These are phyloP conservation scores for Xerocomus spinulosus DNA, from an alignment of 768 basidiomycete species.

Conservation along the genomic window DNA sequence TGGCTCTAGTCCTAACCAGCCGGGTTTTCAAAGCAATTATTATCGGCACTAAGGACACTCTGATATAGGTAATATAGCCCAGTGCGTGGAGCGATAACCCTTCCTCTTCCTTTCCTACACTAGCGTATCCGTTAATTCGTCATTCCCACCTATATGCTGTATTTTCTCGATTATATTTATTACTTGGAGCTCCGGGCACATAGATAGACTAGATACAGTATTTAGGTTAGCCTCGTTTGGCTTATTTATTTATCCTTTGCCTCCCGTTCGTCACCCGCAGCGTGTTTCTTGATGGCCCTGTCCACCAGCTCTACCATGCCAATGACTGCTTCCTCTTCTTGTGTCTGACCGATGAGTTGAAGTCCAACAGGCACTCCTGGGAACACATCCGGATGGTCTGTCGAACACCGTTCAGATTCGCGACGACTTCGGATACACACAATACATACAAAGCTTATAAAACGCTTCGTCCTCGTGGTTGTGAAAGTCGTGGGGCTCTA, in stretches of 20 bases:
- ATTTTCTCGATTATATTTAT: too few species aligned
- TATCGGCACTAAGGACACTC: too few species aligned
- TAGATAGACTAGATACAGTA: too few species aligned
- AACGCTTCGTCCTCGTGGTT: slow-evolving; percentile 40
- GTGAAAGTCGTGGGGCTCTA: slow-evolving; percentile 36
- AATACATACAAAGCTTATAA: slow-evolving; percentile 42
- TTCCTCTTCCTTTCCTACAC: too few species aligned
- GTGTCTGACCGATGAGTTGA: slow-evolving; percentile 44
- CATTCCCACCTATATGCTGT: too few species aligned
- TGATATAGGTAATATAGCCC: too few species aligned
- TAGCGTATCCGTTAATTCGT: too few species aligned
- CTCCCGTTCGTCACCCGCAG: not conserved
- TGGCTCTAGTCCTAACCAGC: not conserved
- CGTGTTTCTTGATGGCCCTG: slow-evolving; percentile 30
- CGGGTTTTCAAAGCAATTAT: not conserved
- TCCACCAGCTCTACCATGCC: slow-evolving; percentile 44
- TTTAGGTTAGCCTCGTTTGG: too few species aligned
- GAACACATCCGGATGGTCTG: slow-evolving; percentile 45
- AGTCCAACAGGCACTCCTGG: slow-evolving; percentile 43
- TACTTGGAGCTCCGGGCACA: too few species aligned
- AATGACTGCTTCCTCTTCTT: slow-evolving; percentile 52
- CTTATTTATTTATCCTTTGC: too few species aligned
- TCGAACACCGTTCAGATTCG: not conserved
- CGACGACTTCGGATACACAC: not conserved
- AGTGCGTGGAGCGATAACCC: too few species aligned